Base-by-base conservation (phyloP, 768 basidiomycete genomes). In the Suillus lakei region DNA sequence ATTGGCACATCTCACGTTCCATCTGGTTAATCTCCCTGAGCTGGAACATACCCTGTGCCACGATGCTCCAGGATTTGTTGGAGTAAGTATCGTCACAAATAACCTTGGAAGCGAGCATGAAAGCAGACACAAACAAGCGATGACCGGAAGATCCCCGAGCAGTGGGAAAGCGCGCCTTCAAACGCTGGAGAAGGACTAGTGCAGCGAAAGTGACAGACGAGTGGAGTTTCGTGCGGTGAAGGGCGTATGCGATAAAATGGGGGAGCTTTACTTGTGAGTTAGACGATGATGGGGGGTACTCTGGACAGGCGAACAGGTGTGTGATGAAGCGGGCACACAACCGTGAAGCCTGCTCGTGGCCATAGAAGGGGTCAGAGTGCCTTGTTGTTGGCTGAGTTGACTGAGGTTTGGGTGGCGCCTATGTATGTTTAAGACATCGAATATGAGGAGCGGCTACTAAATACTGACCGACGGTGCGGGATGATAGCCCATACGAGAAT, bases 1-100 rank as follows among this genome's bases (percentile, higher is more conserved):
- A 99, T 18, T 87, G 84, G 68, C 90, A 91, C 85, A 92, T 90
- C 72, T 92, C 91, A 2, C 91, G 72, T 73, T 91, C 90, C 89
- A 91, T 91, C 80, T 92, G 90, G 76, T 92, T 92, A 72, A 92
- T 88, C 81, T 92, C 91, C 38, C 86, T 81, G 0, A 92, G 74
- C 4, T 82, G 84, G 71, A 96, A 96, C 87, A 95, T 90, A 34
- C 88, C 89, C 76, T 96, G 93, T 0, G 92, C 94, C 46, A 96
- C 95, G 53, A 96, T 91, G 6, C 88, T 86, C 95, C 95, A 96
- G 0, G 91, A 92, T 74, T 95, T 94, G 85, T 96, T 96, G 18
- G 91, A 93, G 75, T 96, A 96, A 0, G 93, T 96, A 71, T 96
- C 94, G 80, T 96, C 94, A 78, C 94, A 95, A 58, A 95, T 91